Evolutionary conservation across 495 filamentous ascomycete species (phyloP), one percentile per base, ranked within the genome.

Genomic region (Neurospora sp.): DNA sequence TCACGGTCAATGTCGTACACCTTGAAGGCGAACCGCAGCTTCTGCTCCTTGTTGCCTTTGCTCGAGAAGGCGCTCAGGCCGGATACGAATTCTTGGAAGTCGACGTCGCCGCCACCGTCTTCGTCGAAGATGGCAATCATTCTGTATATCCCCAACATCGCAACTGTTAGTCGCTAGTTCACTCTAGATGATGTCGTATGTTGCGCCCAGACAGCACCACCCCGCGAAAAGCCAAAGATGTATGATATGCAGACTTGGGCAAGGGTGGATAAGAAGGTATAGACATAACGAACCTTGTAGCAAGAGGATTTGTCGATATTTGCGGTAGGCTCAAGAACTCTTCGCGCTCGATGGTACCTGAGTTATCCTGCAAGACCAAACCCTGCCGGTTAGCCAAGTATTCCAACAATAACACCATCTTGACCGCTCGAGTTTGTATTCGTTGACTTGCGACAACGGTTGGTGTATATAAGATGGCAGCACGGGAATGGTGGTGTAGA

Each of bases 91-190:
- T 99, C 96, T 79, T 98, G 93, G 85, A 99, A 99, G 83, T 99
- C 96, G 77, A 99, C 96, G 77, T 97, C 93, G 76, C 96, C 96
- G 75, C 96, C 95, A 75, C 96, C 96, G 82, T 99, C 96, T 83
- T 99, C 96, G 82, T 99, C 96, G 82, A 99, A 98, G 78, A 99
- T 99, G 12, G 96, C 96, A 78, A 99, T 99, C 94, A 99, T 97
- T 82, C 93, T 95, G 72, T 40, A 46, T 20, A 35, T 16, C 5
- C 42, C 8, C 37, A 10, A 46, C 4, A 20, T 46, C 3, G 18
- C 18, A 46, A 46, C 18, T 3, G 35, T 72, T 37, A 40, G 46
- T 71, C 42, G 40, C 48, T 20, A 7, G 18, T 37, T 18, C 4
- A 46, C 71, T n/a, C n/a, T 16, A 40, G 31, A 20, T 18, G n/a